These are phyloP conservation scores for Pouteria campechiana DNA, from an alignment of 179 eudicot species.

Conservation along the genomic window DNA sequence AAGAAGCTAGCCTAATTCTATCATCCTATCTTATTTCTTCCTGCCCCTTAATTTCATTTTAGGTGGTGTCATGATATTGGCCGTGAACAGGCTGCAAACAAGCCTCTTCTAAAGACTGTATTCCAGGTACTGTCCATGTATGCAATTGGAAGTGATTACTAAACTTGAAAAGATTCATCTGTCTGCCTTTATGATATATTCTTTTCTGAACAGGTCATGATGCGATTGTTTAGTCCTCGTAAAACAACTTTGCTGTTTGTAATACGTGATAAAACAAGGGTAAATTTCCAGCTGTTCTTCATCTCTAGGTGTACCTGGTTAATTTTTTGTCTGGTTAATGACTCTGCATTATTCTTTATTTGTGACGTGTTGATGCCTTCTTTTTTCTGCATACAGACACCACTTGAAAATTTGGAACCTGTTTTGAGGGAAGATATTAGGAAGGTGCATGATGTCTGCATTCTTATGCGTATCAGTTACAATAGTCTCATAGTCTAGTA, in stretches of 20 bases:
- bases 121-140: slow-evolving; percentile 14
- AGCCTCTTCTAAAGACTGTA: slow-evolving; percentile 21
- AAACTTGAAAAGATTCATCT: neutral
- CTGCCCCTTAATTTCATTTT: neutral
- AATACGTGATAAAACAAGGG: slow-evolving; percentile 25
- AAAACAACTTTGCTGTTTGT: slow-evolving; percentile 23
- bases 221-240: slow-evolving; percentile 23
- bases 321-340: neutral
- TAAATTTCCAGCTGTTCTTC: no score
- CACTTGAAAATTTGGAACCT: slow-evolving; percentile 17
- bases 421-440: slow-evolving; percentile 19
- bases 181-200: neutral
- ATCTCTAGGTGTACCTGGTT: no score
- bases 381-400: slow-evolving; percentile 14
- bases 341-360: neutral
- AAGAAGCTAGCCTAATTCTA: no score
- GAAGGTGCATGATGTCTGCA: slow-evolving; percentile 3
- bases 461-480: neutral
- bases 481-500: no score
- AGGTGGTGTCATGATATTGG: slow-evolving; percentile 35
- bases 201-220: slow-evolving; percentile 13
- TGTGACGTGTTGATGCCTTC: neutral
- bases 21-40: neutral
- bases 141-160: neutral
- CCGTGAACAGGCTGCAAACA: slow-evolving; percentile 29